phyloP scores from a whole-genome alignment of 768 basidiomycete species.

The Dictyophora rubrovolvata region DNA sequence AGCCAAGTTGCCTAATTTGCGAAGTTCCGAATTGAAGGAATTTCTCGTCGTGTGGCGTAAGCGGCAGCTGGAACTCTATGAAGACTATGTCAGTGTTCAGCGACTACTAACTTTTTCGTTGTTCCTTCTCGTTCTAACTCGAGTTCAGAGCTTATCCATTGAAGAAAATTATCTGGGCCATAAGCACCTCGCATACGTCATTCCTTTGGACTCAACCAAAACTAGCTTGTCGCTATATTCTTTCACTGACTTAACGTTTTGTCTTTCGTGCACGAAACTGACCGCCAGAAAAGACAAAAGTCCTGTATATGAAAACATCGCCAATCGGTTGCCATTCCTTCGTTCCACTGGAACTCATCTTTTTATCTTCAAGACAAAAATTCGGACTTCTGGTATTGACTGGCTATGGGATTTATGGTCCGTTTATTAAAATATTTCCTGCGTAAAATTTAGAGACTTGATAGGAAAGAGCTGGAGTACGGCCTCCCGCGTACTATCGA shows the following conservation, averaged over 20 bases:
- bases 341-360: constrained; percentile 61
- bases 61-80: constrained; percentile 71
- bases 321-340: constrained; percentile 32
- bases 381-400: constrained; percentile 68
- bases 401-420: constrained; percentile 90
- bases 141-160: constrained; percentile 34
- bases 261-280: constrained; percentile 47
- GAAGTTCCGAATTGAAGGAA: constrained; percentile 65
- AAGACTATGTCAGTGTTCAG: constrained; percentile 56
- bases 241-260: constrained; percentile 77
- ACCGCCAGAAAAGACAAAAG: constrained; percentile 30
- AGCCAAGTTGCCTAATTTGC: constrained; percentile 49
- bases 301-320: constrained; percentile 29
- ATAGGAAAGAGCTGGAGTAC: constrained; percentile 65
- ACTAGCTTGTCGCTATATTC: constrained; percentile 82
- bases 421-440: constrained; percentile 7
- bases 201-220: constrained; percentile 53
- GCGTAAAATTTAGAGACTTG: background rate
- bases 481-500: constrained; percentile 59
- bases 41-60: constrained; percentile 81
- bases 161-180: constrained; percentile 60
- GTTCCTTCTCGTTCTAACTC: background rate
- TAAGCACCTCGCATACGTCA: constrained; percentile 69
- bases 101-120: background rate
- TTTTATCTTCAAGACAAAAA: constrained; percentile 77